Conservation (phyloP, 2,329 filamentous ascomycete genomes). For the Trichoderma simmonsii region DNA sequence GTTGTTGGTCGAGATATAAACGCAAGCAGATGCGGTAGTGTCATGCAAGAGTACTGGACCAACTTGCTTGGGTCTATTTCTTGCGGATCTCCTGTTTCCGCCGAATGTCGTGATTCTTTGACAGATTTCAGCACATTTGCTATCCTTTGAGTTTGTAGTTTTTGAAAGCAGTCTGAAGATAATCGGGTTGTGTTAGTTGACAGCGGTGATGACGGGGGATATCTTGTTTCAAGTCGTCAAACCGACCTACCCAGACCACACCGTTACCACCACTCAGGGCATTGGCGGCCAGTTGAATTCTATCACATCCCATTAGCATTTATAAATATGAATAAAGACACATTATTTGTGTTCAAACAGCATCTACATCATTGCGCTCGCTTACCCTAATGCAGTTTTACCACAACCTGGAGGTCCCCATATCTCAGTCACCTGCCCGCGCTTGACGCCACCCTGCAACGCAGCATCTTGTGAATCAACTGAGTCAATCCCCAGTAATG, state of each 20-base stretch:
- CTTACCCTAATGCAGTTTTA: constrained; percentile 76
- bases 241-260: constrained; percentile 81
- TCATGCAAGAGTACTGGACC: constrained; percentile 51
- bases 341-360: background rate
- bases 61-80: constrained; percentile 35
- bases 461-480: constrained; percentile 20
- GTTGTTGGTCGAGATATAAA: constrained; percentile 66
- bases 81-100: constrained; percentile 14
- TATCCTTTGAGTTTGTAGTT: constrained; percentile 31
- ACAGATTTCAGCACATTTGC: constrained; percentile 26
- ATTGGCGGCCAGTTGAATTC: constrained; percentile 66
- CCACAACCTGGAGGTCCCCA: constrained; percentile 85
- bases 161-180: constrained; percentile 47
- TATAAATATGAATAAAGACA: background rate
- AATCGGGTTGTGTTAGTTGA: background rate
- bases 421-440: constrained; percentile 79
- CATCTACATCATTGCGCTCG: background rate
- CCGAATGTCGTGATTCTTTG: constrained; percentile 15
- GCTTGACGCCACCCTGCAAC: constrained; percentile 57
- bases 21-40: constrained; percentile 70
- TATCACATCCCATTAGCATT: constrained; percentile 20
- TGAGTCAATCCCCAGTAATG: constrained; percentile 32
- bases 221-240: constrained; percentile 19
- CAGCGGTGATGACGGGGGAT: background rate
- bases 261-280: constrained; percentile 57